phyloP scores from a whole-genome alignment of 208 protist genomes.

The Trichomonas tenax region DNA sequence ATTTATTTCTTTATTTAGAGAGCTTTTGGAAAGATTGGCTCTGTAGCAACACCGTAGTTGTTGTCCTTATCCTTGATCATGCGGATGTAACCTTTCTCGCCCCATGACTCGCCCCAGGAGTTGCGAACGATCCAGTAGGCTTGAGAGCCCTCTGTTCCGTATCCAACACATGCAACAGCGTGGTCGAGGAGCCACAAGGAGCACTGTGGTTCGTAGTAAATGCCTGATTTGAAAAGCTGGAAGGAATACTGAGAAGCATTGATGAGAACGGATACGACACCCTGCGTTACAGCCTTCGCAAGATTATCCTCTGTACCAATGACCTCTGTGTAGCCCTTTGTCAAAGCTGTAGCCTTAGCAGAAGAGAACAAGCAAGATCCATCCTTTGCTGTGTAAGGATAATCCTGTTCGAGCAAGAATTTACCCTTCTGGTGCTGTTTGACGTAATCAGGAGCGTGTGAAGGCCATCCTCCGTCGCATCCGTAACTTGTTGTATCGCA shows the following conservation, averaged over 20 bases:
- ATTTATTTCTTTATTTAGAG: no score
- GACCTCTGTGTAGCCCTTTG: background rate
- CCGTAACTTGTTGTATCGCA: background rate
- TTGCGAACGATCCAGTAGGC: background rate
- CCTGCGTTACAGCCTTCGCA: background rate
- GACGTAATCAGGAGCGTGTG: background rate
- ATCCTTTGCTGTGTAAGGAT: background rate
- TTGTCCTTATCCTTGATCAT: no score
- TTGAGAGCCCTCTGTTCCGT: background rate
- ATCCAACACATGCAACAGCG: background rate
- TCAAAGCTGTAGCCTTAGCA: background rate
- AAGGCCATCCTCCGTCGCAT: background rate
- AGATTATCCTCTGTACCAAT: background rate
- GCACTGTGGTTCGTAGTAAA: background rate
- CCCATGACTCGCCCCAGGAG: no score
- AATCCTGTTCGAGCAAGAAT: background rate
- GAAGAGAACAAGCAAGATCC: background rate
- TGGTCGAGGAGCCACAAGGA: background rate
- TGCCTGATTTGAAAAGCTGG: background rate
- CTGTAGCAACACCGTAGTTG: no score
- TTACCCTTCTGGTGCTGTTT: background rate
- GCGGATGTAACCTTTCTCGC: no score
- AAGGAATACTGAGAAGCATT: background rate
- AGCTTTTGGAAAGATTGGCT: no score
- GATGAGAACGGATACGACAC: background rate